Evolutionary conservation across 352 stramenopile genomes (phyloP).

Genomic region (Phytophthora tentaculata): DNA sequence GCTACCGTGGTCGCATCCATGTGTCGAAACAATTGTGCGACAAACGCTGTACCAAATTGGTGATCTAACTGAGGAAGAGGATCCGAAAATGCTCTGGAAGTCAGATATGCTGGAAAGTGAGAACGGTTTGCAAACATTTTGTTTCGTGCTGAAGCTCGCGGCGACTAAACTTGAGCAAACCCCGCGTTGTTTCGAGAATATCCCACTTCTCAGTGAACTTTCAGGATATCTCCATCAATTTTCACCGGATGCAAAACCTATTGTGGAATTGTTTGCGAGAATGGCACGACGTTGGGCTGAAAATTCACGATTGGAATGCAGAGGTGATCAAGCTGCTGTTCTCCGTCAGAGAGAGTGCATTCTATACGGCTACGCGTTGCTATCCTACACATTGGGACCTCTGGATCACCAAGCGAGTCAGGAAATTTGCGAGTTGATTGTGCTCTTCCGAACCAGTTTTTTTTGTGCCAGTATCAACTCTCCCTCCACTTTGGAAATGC

Average conservation of each 20-base stretch:
- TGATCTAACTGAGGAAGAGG: slow-evolving; percentile 32
- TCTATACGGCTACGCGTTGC: slow-evolving; percentile 52
- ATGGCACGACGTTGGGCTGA: slow-evolving; percentile 39
- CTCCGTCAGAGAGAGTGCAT: slow-evolving; percentile 47
- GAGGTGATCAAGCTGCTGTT: slow-evolving; percentile 11
- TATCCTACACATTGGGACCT: slow-evolving; percentile 30
- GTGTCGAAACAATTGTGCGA: slow-evolving; percentile 41
- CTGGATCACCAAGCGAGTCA: slow-evolving; percentile 2
- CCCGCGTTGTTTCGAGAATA: slow-evolving; percentile 1
- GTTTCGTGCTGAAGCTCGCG: background rate
- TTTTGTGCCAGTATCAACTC: slow-evolving; percentile 32
- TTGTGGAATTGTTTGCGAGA: slow-evolving; percentile 18
- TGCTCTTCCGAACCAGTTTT: slow-evolving; percentile 51
- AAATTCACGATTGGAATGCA: slow-evolving; percentile 1
- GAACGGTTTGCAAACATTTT: background rate
- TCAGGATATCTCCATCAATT: slow-evolving; percentile 28
- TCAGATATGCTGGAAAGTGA: background rate
- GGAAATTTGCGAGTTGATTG: slow-evolving; percentile 49
- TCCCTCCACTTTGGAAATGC: slow-evolving; percentile 24
- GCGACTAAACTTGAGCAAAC: background rate
- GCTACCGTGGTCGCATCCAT: slow-evolving; percentile 47
- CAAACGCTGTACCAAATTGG: slow-evolving; percentile 61
- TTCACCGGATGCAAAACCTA: background rate
- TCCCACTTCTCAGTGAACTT: slow-evolving; percentile 1
- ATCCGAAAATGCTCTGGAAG: slow-evolving; percentile 37